Conservation (phyloP, 192 early-diverging fungal species). For the Coemansia sp. region DNA sequence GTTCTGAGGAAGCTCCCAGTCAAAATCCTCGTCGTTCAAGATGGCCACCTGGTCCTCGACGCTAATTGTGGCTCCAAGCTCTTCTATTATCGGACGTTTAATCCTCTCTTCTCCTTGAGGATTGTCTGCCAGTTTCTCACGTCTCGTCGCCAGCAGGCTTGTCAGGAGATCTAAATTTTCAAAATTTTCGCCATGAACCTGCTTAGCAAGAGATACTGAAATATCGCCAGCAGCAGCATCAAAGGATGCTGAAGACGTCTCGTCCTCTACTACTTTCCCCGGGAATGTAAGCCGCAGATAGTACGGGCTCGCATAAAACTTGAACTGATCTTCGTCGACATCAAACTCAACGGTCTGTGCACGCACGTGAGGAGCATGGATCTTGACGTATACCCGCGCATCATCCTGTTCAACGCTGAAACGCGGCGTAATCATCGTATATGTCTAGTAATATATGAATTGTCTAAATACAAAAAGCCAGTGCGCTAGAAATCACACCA, state of each 20-base stretch:
- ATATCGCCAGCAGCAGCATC: conserved; percentile 78
- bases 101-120: neutral
- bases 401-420: conserved; percentile 80
- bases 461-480: neutral
- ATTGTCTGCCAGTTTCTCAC: conserved; percentile 45
- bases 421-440: conserved; percentile 83
- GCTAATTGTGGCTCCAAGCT: conserved; percentile 20
- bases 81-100: conserved; percentile 37
- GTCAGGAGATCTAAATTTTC: conserved; percentile 85
- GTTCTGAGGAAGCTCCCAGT: conserved; percentile 86
- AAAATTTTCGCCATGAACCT: conserved; percentile 75
- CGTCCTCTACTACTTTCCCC: conserved; percentile 80
- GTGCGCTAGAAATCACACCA: neutral
- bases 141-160: conserved; percentile 67
- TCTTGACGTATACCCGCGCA: conserved; percentile 67
- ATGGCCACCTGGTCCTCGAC: conserved; percentile 16
- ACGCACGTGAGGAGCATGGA: conserved; percentile 83
- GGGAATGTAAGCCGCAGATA: conserved; percentile 87
- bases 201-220: conserved; percentile 74
- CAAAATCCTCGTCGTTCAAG: conserved; percentile 60
- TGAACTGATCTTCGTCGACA: conserved; percentile 79
- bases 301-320: conserved; percentile 87
- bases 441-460: neutral
- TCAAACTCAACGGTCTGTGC: conserved; percentile 85
- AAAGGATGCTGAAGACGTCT: conserved; percentile 72